Evolutionary conservation across 2,329 filamentous ascomycete genomes (phyloP).

Genomic region (Emergomyces africanus): DNA sequence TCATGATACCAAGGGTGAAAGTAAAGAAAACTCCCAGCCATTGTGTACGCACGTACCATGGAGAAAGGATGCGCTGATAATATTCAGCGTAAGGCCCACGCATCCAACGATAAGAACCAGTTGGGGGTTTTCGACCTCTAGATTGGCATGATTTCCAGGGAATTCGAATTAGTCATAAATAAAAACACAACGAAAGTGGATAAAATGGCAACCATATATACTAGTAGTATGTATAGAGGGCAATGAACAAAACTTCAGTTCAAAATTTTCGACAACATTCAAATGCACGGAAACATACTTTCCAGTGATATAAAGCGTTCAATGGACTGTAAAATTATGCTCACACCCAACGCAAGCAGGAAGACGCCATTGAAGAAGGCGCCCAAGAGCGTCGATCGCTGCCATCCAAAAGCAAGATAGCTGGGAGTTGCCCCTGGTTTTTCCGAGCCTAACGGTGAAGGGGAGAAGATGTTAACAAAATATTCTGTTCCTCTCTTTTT

Average conservation of each 20-base stretch:
- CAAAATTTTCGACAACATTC: background rate
- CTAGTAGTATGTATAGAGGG: background rate
- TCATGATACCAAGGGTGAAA: background rate
- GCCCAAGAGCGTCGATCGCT: conserved; percentile 57
- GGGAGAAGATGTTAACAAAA: background rate
- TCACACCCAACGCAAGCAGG: conserved; percentile 57
- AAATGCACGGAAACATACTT: conserved; percentile 25
- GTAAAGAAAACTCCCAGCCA: background rate
- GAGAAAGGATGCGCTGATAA: conserved; percentile 52
- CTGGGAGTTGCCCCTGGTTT: conserved; percentile 40
- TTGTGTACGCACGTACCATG: conserved; percentile 38
- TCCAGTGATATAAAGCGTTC: conserved; percentile 52
- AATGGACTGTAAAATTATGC: conserved; percentile 59
- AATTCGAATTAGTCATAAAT: background rate
- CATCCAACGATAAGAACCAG: conserved; percentile 58
- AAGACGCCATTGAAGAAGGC: conserved; percentile 74
- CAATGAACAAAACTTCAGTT: background rate
- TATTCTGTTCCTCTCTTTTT: background rate
- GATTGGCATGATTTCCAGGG: background rate
- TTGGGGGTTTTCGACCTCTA: conserved; percentile 51
- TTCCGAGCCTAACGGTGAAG: conserved; percentile 41
- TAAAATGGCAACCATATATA: background rate
- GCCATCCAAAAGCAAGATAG: conserved; percentile 61
- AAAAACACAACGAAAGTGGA: background rate
- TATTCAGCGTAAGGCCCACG: conserved; percentile 53